Evolutionary conservation across 202 grass and related monocot genomes (phyloP).

Genomic region (Panicum virgatum): DNA sequence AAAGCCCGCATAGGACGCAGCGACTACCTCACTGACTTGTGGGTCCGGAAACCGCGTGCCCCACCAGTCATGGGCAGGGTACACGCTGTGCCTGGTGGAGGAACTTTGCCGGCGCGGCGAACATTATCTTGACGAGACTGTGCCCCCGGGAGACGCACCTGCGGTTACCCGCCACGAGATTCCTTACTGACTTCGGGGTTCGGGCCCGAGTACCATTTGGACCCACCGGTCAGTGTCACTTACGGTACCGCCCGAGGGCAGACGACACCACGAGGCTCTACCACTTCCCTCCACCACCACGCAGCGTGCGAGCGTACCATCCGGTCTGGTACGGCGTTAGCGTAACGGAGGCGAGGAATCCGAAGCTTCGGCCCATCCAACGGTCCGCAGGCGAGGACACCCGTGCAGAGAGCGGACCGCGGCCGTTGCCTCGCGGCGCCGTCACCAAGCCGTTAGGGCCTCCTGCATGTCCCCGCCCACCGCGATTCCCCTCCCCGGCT

Average conservation of each 20-base stretch:
- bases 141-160: background rate
- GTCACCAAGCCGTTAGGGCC: slow-evolving; percentile 12
- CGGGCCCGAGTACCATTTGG: accelerated
- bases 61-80: background rate
- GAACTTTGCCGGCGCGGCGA: no score
- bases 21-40: accelerated
- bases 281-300: background rate
- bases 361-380: background rate
- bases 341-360: slow-evolving; percentile 19
- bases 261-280: background rate
- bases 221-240: background rate
- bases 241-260: no score
- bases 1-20: background rate
- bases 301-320: no score
- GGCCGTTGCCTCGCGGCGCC: background rate
- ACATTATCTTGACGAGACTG: background rate
- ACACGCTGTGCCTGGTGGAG: no score
- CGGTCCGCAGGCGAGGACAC: background rate
- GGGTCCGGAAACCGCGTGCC: accelerated
- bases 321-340: no score
- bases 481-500: background rate
- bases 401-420: background rate
- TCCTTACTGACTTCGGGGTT: background rate
- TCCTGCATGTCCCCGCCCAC: slow-evolving; percentile 9
- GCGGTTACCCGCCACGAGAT: no score